These are phyloP conservation scores for Meredithiella fracta DNA, from an alignment of 2,329 filamentous ascomycete genomes.

Conservation along the genomic window DNA sequence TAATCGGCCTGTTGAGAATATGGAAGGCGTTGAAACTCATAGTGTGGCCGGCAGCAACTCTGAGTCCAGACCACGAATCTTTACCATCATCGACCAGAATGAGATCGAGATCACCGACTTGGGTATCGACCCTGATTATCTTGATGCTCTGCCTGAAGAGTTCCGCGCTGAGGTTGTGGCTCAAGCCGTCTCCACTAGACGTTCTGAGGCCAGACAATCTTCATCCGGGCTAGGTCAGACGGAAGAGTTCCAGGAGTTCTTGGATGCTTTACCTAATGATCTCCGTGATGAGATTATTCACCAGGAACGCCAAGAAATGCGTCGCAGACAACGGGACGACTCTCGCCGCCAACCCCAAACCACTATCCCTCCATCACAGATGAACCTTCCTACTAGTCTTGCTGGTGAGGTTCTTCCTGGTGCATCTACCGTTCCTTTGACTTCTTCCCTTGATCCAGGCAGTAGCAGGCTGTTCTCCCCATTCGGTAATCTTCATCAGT, in stretches of 20 bases:
- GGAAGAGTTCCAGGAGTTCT: conserved; percentile 82
- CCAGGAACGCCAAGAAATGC: conserved; percentile 76
- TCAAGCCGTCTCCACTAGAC: conserved; percentile 67
- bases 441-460: too few relatives aligned
- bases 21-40: conserved; percentile 61
- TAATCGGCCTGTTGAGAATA: conserved; percentile 23
- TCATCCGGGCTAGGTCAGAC: conserved; percentile 52
- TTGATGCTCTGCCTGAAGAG: conserved; percentile 94
- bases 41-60: conserved; percentile 21
- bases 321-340: conserved; percentile 72
- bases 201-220: conserved; percentile 56
- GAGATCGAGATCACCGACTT: conserved; percentile 87
- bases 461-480: too few relatives aligned
- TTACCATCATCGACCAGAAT: conserved; percentile 70
- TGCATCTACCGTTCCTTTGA: too few relatives aligned
- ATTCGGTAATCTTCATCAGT: too few relatives aligned
- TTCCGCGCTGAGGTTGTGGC: conserved; percentile 92
- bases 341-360: conserved; percentile 33
- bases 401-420: too few relatives aligned
- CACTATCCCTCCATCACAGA: background rate
- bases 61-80: conserved; percentile 35
- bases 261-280: conserved; percentile 80
- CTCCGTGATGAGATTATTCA: conserved; percentile 81
- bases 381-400: background rate
- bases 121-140: conserved; percentile 85